Evolutionary conservation across 129 eudicot species (phyloP), one percentile per base, ranked within the genome.

Genomic region (Flaveria linearis): DNA sequence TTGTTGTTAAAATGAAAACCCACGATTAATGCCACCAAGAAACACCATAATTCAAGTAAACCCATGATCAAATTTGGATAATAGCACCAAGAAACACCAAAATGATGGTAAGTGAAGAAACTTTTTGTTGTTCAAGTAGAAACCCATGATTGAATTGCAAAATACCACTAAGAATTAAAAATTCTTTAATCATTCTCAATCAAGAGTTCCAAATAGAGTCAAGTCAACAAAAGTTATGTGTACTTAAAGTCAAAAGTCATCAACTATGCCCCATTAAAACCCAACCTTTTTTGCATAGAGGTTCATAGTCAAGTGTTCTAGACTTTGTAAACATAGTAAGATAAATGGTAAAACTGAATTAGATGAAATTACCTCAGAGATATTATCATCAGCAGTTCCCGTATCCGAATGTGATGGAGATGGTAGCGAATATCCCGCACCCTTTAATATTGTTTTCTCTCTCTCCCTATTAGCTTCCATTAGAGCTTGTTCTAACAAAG

Each of bases 381-480:
- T 53, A 7, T 53, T 53, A 53, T 53, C 60, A 53, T 53, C 60
- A 2, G 16, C 3, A 16, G 10, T 12, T 11, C 1, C 7, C 3
- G 60, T 2, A 6, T 53, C 60, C 9, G 25, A 53, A 16, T 53
- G 60, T 1, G 60, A 16, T 1, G 60, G 60, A 16, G 60, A 53
- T 16, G 60, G 10, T 7, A 7, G 9, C 9, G 60, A 53, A 17
- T 4, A 53, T 1, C 60, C 60, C 25, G 23, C 9, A 7, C 60
- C 25, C 60, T 53, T 53, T 7, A 53, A 17, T 4, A 17, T 53
- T 5, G 9, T 17, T 57, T 85, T 85, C 69, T 89, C 96, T 77
- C 96, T 78, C 74, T 89, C 86, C 82, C 73, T 85, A 23, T 89
- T 89, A 14, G 85, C 96, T 72, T 89, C 89, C 91, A 87, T 89